Conservation (phyloP, 208 protist genomes). For the Crithidia fasciculata region DNA sequence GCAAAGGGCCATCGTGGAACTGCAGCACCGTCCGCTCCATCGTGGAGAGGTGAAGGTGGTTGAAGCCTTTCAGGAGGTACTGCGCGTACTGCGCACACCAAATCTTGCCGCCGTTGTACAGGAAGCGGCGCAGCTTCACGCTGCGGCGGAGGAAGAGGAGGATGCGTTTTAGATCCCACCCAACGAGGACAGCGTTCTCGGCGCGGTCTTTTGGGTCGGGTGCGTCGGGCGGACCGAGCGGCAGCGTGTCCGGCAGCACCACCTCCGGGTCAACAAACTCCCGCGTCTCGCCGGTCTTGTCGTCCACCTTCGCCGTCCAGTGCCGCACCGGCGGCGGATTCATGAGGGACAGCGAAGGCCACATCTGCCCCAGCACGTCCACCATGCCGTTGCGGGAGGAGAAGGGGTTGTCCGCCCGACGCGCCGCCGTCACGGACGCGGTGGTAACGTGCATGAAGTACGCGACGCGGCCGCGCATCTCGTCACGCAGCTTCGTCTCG, state of each 20-base stretch:
- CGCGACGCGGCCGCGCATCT: constrained; percentile 46
- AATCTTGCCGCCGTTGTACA: constrained; percentile 80
- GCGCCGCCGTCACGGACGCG: constrained; percentile 81
- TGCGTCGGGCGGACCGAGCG: constrained; percentile 39
- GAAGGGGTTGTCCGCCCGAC: constrained; percentile 89
- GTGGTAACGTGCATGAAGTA: constrained; percentile 80
- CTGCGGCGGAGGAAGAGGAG: constrained; percentile 83
- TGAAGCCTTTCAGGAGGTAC: constrained; percentile 91
- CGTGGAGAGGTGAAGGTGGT: constrained; percentile 75
- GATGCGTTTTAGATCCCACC: constrained; percentile 87
- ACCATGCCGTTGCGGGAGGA: constrained; percentile 81
- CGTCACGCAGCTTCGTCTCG: constrained; percentile 60
- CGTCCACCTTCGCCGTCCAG: constrained; percentile 34
- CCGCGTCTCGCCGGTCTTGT: constrained; percentile 39
- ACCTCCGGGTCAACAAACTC: constrained; percentile 69
- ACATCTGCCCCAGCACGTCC: constrained; percentile 74
- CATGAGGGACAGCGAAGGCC: constrained; percentile 58
- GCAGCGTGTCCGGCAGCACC: constrained; percentile 69
- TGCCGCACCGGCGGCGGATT: constrained; percentile 60
- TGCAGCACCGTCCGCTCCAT: constrained; percentile 89
- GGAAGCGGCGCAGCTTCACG: constrained; percentile 60
- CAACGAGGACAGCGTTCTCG: constrained; percentile 71
- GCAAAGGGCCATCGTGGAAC: constrained; percentile 78
- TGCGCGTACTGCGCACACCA: constrained; percentile 94
- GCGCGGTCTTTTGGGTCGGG: constrained; percentile 47